Base-by-base conservation (phyloP, 2,329 filamentous ascomycete species). In the Cryoendolithus antarcticus region DNA sequence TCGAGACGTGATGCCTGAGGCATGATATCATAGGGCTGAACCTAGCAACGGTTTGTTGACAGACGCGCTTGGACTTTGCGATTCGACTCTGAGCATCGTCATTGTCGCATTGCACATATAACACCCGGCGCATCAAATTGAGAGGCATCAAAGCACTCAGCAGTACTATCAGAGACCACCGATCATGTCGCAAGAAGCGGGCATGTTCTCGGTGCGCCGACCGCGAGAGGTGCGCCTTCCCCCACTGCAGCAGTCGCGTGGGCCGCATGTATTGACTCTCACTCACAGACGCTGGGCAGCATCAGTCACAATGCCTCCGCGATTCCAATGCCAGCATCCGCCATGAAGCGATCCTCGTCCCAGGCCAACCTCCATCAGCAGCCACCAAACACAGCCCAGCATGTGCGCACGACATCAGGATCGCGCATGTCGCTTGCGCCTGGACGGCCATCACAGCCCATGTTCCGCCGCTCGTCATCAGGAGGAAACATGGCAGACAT, bases 261-360 rank as follows among this genome's bases (percentile, higher is more conserved):
- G 19, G 29, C 8, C 10, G 29, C 29, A 38, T 9, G 9, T n/a
- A 10, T 52, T 44, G 31, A 32, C 41, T 27, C 34, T 13, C 11
- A 35, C n/a, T 34, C 27, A 47, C 61, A 93, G 86, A 95, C 91
- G 38, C 75, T 96, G 44, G 88, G 82, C 48, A 80, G 79, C 49
- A 77, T 94, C 56, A 89, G 77, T 59, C 77, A 80, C 60, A 89
- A 86, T 47, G 54, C 54, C 61, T 82, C 83, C 12, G 76, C 77
- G 13, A 84, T 98, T 46, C 91, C 91, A 11, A 86, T 93, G 64
- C 89, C 91, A 6, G 74, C 83, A 21, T 96, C 89, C 31, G 85
- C 86, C 32, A 81, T 98, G 73, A 98, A 98, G 69, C 84, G 91
- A 60, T 82, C 84, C 24, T 91, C 79, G 56, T 88, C 86, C 9